Base-by-base conservation (phyloP, 768 basidiomycete genomes). In the Mycena crocata region DNA sequence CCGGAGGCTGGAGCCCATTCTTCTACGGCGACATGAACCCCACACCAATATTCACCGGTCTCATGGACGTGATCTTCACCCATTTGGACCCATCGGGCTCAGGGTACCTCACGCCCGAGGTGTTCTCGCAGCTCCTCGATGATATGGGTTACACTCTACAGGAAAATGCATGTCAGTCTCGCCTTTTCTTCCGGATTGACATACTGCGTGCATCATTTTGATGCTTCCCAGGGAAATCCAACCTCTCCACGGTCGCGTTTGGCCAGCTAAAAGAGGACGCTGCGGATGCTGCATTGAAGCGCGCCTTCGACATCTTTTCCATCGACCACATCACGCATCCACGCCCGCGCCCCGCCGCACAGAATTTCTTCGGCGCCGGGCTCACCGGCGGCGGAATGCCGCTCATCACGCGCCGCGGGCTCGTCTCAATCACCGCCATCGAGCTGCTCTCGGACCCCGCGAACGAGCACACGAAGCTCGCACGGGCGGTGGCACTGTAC, bases 241-340 rank as follows among this genome's bases (percentile, higher is more conserved):
- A 52, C n/a, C 56, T 51, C 26, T 24, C 40, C 42, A 31, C 55
- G 5, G 52, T 35, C 35, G 35, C 35, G 12, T 48, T 26, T 24
- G 58, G 52, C 9, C 63, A 61, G 15, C 28, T 37, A 6, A 45
- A 40, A 26, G 69, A 70, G 32, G 30, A 21, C 50, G 28, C 54
- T 24, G 69, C 61, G 5, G 69, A 70, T 45, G 26, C 32, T 3
- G 62, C 57, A 26, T 34, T 71, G 9, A 63, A 59, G 34, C 42
- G 35, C 52, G 66, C 52, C 3, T 64, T 58, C 40, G 69, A 71
- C 44, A 13, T 58, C 0, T 64, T 67, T 54, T 44, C 55, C 55
- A 68, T 71, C 49, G 62, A 71, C 13, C 66, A 71, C 49, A 59
- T 57, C 44, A 26, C 64, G 37, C 49, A 55, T 7, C 21, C 59